Base-by-base conservation (phyloP, 2,329 filamentous ascomycete genomes). In the Dothistroma septosporum region DNA sequence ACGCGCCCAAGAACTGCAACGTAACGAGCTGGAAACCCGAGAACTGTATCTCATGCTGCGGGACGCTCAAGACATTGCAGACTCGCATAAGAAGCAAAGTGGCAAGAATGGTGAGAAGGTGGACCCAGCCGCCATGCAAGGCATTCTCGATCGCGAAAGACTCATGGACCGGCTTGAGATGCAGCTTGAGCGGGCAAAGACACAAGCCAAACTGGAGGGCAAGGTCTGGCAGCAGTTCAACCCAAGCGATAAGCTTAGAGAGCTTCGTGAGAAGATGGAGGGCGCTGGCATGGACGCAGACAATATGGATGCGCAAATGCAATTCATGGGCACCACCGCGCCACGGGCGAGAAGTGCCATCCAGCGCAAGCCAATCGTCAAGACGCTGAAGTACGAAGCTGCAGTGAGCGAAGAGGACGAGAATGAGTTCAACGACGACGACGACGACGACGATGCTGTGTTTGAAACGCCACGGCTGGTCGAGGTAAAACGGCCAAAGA, bases 21-120 rank as follows among this genome's bases (percentile, higher is more conserved):
- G 94, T 56, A 96, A 96, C 71, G 94, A 99, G 77, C 80, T 99
- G 32, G 94, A 99, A 77, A 97, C 93, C 1, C 85, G 94, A 78
- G 94, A 99, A 76, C 79, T 99, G 22, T 99, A 97, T 76, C 88
- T 99, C 59, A 99, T 99, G 94, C 87, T 99, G 65, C 87, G 93
- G 63, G 94, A 99, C 76, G 93, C 94, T 41, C 93, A 97, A 76
- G 93, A 99, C 71, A 91, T 97, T 66, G 93, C 93, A 50, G 92
- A 92, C 24, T 92, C 93, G 3, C 90, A 91, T 69, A 90, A 91
- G n/a, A 82, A 85, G 72, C 86, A 84, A 68, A 74, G 72, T 16
- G 79, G 76, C 56, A 78, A 81, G 68, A 79, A 79, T 46, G 80
- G 76, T 58, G 77, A 87, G 44, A 82, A 76, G n/a, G 84, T 83